phyloP scores from a whole-genome alignment of 2,329 filamentous ascomycete species.

The Colletotrichum cuscutae region DNA sequence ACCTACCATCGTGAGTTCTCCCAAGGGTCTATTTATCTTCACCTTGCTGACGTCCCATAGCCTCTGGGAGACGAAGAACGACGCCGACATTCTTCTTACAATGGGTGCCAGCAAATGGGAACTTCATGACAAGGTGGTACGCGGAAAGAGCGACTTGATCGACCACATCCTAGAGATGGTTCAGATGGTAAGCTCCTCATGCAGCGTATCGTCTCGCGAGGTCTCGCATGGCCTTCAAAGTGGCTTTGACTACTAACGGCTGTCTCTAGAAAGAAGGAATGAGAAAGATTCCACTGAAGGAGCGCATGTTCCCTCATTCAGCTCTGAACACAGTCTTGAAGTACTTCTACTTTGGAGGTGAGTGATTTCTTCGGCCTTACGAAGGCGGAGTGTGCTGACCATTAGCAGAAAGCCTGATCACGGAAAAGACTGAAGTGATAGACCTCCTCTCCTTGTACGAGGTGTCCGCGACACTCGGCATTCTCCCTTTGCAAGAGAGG shows the following conservation, averaged over 20 bases:
- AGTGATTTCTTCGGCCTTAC: too few relatives aligned
- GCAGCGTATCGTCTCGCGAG: background rate
- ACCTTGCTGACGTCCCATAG: background rate
- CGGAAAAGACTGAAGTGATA: background rate
- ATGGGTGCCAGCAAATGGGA: slow-evolving; percentile 6
- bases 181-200: background rate
- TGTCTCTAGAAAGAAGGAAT: background rate
- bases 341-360: slow-evolving; percentile 16
- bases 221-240: too few relatives aligned
- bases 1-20: background rate
- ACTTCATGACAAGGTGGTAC: slow-evolving; percentile 12
- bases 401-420: background rate
- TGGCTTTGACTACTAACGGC: background rate
- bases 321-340: slow-evolving; percentile 4
- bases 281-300: slow-evolving; percentile 6
- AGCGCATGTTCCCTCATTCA: background rate
- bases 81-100: background rate
- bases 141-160: background rate
- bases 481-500: background rate
- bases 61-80: slow-evolving; percentile 5
- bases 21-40: accelerated
- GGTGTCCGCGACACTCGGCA: background rate
- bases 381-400: too few relatives aligned
- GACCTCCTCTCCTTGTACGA: slow-evolving; percentile 15
- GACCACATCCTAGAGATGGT: background rate